Evolutionary conservation across 139 green algal species (phyloP).

Genomic region (Chlorella sorokiniana): DNA sequence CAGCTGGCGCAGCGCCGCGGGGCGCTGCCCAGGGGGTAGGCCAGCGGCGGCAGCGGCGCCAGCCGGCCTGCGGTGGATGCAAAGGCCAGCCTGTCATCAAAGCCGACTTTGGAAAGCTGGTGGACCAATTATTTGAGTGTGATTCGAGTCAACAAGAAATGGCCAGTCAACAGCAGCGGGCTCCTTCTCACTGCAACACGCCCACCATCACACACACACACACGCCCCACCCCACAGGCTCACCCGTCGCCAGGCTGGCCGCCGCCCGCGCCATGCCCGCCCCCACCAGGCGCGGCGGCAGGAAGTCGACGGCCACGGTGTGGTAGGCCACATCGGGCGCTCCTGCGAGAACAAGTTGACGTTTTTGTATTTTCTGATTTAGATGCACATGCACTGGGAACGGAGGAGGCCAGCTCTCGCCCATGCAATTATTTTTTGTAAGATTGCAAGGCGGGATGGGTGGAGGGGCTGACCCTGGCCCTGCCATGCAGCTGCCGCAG

Average conservation of each 20-base stretch:
- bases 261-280: conserved; percentile 34
- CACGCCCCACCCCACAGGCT: background rate
- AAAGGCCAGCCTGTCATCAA: background rate
- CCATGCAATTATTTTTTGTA: no score
- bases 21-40: conserved; percentile 46
- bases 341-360: conserved; percentile 49
- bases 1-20: conserved; percentile 74
- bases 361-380: no score
- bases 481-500: no score
- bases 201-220: background rate
- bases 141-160: no score
- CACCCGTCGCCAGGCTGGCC: background rate
- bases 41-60: conserved; percentile 44
- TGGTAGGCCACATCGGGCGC: conserved; percentile 74
- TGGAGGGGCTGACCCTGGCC: no score
- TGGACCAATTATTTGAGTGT: no score
- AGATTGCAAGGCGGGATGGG: no score
- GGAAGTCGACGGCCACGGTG: conserved; percentile 85
- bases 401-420: no score
- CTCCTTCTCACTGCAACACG: no score
- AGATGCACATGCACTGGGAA: background rate
- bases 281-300: conserved; percentile 58
- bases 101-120: no score
- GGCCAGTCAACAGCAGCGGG: no score
- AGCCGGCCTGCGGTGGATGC: conserved; percentile 29